A percentile compares a stretch with the other conserved stretches of the same genome.
These are phyloP conservation scores for Logfia minima DNA, from an alignment of 129 eudicot species.

Conservation along the genomic window DNA sequence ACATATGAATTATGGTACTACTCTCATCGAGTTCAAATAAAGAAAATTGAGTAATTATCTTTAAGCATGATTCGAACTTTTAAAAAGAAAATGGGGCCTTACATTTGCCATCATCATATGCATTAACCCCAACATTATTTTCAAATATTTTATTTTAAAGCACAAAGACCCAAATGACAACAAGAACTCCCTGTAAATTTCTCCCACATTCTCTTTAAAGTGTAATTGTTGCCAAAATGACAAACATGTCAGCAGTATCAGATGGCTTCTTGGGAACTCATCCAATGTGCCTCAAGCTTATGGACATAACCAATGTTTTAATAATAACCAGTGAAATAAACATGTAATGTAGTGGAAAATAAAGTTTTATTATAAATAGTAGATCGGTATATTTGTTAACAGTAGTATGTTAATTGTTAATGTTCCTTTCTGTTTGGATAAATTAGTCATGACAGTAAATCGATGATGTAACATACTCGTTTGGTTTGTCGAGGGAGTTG, in stretches of 20 bases:
- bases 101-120: slow-evolving; percentile 26
- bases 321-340: not conserved
- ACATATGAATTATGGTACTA: too few relatives aligned
- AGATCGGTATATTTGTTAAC: too few relatives aligned
- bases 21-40: too few relatives aligned
- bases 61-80: not conserved
- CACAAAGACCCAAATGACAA: slow-evolving; percentile 25
- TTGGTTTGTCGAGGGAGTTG: too few relatives aligned
- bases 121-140: slow-evolving; percentile 20
- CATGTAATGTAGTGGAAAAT: too few relatives aligned
- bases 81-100: slow-evolving; percentile 14
- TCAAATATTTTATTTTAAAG: slow-evolving; percentile 14
- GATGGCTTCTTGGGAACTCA: slow-evolving; percentile 31
- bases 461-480: too few relatives aligned
- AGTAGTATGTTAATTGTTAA: too few relatives aligned
- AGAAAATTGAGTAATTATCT: not conserved
- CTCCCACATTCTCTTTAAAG: slow-evolving; percentile 22
- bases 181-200: slow-evolving; percentile 28
- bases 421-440: too few relatives aligned
- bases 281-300: not conserved
- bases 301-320: not conserved
- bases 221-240: slow-evolving; percentile 20
- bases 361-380: too few relatives aligned
- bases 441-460: too few relatives aligned
- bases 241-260: slow-evolving; percentile 31